Evolutionary conservation across 805 yeast genomes (phyloP).

Genomic region (Candida schatavii): DNA sequence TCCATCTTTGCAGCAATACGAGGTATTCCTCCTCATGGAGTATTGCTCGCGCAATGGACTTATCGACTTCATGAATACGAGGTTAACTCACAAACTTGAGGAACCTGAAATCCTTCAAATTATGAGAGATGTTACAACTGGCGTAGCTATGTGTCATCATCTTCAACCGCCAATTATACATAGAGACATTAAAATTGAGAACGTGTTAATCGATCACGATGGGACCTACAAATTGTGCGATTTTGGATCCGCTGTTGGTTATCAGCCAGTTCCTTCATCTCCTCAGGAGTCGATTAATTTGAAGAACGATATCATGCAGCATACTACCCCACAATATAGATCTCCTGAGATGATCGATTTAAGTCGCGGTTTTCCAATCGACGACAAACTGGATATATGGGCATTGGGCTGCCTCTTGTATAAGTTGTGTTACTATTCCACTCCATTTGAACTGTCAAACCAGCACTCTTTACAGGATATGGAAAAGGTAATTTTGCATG

Average conservation of each 20-base stretch:
- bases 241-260: slow-evolving; percentile 75
- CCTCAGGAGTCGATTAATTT: slow-evolving; percentile 57
- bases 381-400: slow-evolving; percentile 85
- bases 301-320: slow-evolving; percentile 68
- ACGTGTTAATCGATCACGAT: slow-evolving; percentile 60
- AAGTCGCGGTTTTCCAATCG: slow-evolving; percentile 63
- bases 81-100: slow-evolving; percentile 61
- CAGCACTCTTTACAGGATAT: slow-evolving; percentile 36
- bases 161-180: slow-evolving; percentile 69
- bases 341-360: slow-evolving; percentile 84
- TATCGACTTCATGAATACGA: slow-evolving; percentile 75
- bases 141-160: slow-evolving; percentile 77
- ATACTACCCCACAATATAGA: slow-evolving; percentile 83
- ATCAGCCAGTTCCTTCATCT: slow-evolving; percentile 59
- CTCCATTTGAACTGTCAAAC: slow-evolving; percentile 67
- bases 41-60: slow-evolving; percentile 72
- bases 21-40: slow-evolving; percentile 79
- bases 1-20: slow-evolving; percentile 50
- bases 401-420: slow-evolving; percentile 77
- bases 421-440: slow-evolving; percentile 75
- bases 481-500: slow-evolving; percentile 61
- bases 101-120: slow-evolving; percentile 68
- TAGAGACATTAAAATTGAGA: slow-evolving; percentile 80
- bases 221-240: slow-evolving; percentile 72
- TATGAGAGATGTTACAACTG: slow-evolving; percentile 67